Base-by-base conservation (phyloP, 345 rosid species). In the Rhizophora mangle region DNA sequence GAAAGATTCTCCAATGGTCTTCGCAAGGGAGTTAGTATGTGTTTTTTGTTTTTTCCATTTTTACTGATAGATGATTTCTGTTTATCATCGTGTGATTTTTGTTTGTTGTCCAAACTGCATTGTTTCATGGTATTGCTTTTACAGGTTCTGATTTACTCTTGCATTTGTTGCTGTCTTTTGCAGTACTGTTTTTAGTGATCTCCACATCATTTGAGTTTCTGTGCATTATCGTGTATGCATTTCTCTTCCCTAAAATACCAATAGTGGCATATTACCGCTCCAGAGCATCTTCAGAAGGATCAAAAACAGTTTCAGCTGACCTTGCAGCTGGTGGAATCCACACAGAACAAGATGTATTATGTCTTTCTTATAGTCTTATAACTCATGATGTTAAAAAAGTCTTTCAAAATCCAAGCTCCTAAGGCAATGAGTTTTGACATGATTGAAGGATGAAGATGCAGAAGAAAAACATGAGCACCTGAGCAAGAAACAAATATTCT, bases 271-370 rank as follows among this genome's bases (percentile, higher is more conserved):
- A 95, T 78, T 95, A 86, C 72, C 86, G 93, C 29, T n/a, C 88
- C 0, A 95, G 90, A 82, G 97, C 97, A 0, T 88, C 96, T 20
- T 82, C 72, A 2, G 97, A 95, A 87, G 99, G 99, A 76, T 87
- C 97, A 3, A 88, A 79, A 73, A 95, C 92, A 55, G 96, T 95
- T 62, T 46, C 68, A 63, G 90, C 92, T 65, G 97, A 89, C 74
- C 93, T 95, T 73, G 96, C 82, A 30, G 96, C 97, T 32, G 96
- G 88, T 65, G 96, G 98, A 52, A 86, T 95, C 76, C 83, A 84
- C 60, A 76, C 71, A 47, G 70, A 47, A 55, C 74, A 63, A 60
- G 72, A 29, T 46, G 47, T 74, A 54, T 46, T 27, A 6, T 4
- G 6, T 9, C 19, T 24, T 11, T 56, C 60, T 22, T 56, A 21